These are phyloP conservation scores for Candida ortonii DNA, from an alignment of 805 yeast species.

Conservation along the genomic window DNA sequence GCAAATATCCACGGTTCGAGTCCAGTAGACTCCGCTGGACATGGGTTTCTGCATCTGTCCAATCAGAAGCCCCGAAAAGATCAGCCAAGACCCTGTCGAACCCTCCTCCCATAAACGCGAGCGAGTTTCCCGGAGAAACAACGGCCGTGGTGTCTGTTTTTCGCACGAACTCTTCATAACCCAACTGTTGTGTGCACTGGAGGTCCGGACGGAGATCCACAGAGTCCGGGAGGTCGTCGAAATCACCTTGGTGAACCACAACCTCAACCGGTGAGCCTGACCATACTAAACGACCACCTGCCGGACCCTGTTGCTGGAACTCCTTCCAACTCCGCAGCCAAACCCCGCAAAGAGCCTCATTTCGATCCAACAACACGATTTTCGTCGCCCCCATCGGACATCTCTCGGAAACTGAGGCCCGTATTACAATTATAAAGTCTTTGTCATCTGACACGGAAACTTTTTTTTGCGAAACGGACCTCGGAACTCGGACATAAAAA, in stretches of 20 bases:
- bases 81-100: conserved; percentile 41
- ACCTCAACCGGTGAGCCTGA: conserved; percentile 20
- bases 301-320: conserved; percentile 9
- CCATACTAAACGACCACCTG: conserved; percentile 14
- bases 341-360: conserved; percentile 17
- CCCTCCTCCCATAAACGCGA: conserved; percentile 52
- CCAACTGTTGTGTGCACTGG: no score
- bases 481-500: no score
- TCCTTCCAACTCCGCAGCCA: conserved; percentile 21
- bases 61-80: conserved; percentile 20
- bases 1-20: conserved; percentile 32
- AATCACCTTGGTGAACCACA: conserved; percentile 19
- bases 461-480: no score
- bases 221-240: conserved; percentile 14
- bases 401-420: no score
- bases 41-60: conserved; percentile 24
- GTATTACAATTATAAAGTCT: no score
- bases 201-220: no score
- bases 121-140: conserved; percentile 52
- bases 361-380: conserved; percentile 25
- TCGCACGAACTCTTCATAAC: conserved; percentile 14
- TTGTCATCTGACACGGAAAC: no score
- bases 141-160: conserved; percentile 27
- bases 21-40: conserved; percentile 17
- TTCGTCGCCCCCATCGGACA: no score